Evolutionary conservation across 345 rosid genomes (phyloP).

Genomic region (Aethionema arabicum): DNA sequence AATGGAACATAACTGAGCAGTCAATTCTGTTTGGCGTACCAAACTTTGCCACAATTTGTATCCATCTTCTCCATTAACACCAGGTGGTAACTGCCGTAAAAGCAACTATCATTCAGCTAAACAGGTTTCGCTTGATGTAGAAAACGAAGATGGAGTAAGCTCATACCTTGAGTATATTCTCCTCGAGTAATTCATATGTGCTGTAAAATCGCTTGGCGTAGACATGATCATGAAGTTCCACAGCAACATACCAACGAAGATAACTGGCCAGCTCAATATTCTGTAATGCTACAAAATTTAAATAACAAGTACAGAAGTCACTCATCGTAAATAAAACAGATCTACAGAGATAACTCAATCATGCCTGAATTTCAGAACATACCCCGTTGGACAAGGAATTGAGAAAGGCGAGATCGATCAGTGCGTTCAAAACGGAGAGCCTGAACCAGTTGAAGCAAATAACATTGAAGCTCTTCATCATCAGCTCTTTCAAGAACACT

Average conservation of each 20-base stretch:
- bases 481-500: slow-evolving; percentile 96
- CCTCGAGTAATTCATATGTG: slow-evolving; percentile 75
- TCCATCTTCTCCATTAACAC: slow-evolving; percentile 72
- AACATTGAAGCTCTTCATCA: slow-evolving; percentile 98
- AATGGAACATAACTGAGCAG: slow-evolving; percentile 90
- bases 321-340: slow-evolving; percentile 12
- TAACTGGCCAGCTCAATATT: slow-evolving; percentile 93
- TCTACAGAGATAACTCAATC: slow-evolving; percentile 19
- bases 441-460: slow-evolving; percentile 96
- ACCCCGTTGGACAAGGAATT: slow-evolving; percentile 92
- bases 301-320: slow-evolving; percentile 35
- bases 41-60: slow-evolving; percentile 82
- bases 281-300: slow-evolving; percentile 59
- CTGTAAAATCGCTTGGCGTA: slow-evolving; percentile 77
- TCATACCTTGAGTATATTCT: slow-evolving; percentile 71
- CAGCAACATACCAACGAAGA: slow-evolving; percentile 95
- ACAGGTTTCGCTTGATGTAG: slow-evolving; percentile 10
- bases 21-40: slow-evolving; percentile 92
- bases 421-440: slow-evolving; percentile 98
- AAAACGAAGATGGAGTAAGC: slow-evolving; percentile 16
- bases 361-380: slow-evolving; percentile 37
- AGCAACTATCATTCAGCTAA: slow-evolving; percentile 20
- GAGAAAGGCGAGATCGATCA: slow-evolving; percentile 91
- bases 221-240: slow-evolving; percentile 84
- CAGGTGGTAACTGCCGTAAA: slow-evolving; percentile 57